Evolutionary conservation across 2,329 filamentous ascomycete species (phyloP).

Genomic region (Phyllosticta citrichinensis): DNA sequence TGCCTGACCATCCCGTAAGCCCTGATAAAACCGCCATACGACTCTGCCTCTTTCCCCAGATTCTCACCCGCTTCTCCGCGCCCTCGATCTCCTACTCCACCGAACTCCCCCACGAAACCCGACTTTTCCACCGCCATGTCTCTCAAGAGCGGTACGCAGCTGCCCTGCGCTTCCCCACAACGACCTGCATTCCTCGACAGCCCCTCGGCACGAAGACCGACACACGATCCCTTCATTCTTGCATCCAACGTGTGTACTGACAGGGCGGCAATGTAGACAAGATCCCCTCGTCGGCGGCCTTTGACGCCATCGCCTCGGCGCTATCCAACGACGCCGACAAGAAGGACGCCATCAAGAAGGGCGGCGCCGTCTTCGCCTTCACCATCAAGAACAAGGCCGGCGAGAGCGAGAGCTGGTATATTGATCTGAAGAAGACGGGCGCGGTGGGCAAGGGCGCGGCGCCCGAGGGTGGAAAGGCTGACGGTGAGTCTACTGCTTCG

Average conservation of each 20-base stretch:
- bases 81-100: background rate
- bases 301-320: conserved; percentile 72
- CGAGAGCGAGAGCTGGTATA: conserved; percentile 79
- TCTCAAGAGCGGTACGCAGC: conserved; percentile 57
- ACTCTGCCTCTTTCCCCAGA: background rate
- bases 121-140: conserved; percentile 43
- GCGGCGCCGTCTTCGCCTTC: conserved; percentile 80
- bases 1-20: background rate
- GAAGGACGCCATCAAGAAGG: conserved; percentile 83
- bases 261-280: conserved; percentile 29
- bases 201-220: background rate
- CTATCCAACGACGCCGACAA: conserved; percentile 61
- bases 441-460: conserved; percentile 65
- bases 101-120: background rate
- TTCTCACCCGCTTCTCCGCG: background rate
- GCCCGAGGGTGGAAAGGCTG: conserved; percentile 64
- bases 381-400: conserved; percentile 79
- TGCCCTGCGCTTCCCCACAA: background rate
- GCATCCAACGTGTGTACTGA: background rate
- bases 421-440: conserved; percentile 88
- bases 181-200: background rate
- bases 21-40: background rate
- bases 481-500: conserved; percentile 47
- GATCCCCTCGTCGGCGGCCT: conserved; percentile 84
- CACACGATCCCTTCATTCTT: background rate